Conservation (phyloP, 2,329 filamentous ascomycete species). For the Pseudofabraea citricarpa region DNA sequence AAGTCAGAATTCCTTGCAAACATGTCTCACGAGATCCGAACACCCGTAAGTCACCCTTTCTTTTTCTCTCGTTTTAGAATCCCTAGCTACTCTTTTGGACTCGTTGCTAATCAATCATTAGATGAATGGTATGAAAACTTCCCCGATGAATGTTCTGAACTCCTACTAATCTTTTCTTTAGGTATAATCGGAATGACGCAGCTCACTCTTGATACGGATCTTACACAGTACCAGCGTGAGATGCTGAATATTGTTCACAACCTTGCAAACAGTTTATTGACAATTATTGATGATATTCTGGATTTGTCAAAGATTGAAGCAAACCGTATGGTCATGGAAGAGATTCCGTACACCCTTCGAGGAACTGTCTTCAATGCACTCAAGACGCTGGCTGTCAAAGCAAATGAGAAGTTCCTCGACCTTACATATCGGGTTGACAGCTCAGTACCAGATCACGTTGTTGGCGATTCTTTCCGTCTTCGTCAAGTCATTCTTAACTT, state of each 20-base stretch:
- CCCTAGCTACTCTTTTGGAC: neutral
- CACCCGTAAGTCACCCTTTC: constrained; percentile 58
- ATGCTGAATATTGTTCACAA: constrained; percentile 99
- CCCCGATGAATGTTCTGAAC: neutral
- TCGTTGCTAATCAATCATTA: neutral
- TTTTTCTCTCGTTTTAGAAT: neutral
- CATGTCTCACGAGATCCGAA: constrained; percentile 98
- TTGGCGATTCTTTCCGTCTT: constrained; percentile 93
- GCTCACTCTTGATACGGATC: constrained; percentile 87
- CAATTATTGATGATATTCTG: constrained; percentile 86
- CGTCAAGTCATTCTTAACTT: constrained; percentile 96
- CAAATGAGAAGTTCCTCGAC: constrained; percentile 91
- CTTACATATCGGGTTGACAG: constrained; percentile 91
- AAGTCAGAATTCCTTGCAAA: constrained; percentile 98
- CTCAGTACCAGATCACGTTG: constrained; percentile 89
- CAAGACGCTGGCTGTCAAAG: constrained; percentile 94
- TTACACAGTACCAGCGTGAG: constrained; percentile 92
- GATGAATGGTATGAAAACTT: neutral
- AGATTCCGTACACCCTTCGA: constrained; percentile 91
- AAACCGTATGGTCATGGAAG: constrained; percentile 96
- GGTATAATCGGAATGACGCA: constrained; percentile 98
- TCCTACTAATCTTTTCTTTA: neutral
- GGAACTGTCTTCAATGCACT: constrained; percentile 96
- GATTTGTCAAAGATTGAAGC: constrained; percentile 84
- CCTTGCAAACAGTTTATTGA: constrained; percentile 89